Percentiles rank a stretch among this genome's conserved stretches.
Evolutionary conservation across 2,329 filamentous ascomycete genomes (phyloP).

Genomic region (Exophiala phaeomuriformis): DNA sequence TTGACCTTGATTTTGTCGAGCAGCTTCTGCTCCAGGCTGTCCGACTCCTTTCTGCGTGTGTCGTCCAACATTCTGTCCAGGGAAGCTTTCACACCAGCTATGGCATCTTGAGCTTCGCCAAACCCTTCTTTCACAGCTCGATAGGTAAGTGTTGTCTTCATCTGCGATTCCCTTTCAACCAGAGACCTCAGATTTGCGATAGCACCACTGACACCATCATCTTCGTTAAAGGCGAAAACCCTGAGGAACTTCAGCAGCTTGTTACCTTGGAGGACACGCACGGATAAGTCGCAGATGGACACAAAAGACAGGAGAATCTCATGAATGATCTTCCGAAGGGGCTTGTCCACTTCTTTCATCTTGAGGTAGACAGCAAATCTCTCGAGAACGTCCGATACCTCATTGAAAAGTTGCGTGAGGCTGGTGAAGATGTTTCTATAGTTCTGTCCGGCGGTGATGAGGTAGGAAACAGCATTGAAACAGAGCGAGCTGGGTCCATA

Average conservation of each 20-base stretch:
- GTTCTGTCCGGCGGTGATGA: slow-evolving; percentile 28
- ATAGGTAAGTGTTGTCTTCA: slow-evolving; percentile 26
- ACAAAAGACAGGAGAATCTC: slow-evolving; percentile 1
- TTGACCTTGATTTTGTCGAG: background rate
- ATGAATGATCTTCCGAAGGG: background rate
- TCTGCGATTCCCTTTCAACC: slow-evolving; percentile 29
- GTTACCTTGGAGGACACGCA: slow-evolving; percentile 1
- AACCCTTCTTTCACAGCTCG: slow-evolving; percentile 4
- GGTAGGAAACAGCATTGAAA: slow-evolving; percentile 30
- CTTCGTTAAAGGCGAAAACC: slow-evolving; percentile 29
- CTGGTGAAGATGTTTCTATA: slow-evolving; percentile 30
- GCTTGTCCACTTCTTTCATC: slow-evolving; percentile 1
- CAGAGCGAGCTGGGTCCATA: slow-evolving; percentile 29
- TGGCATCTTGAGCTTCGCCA: background rate
- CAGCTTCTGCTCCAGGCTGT: background rate
- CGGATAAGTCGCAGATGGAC: background rate
- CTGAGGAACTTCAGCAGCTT: slow-evolving; percentile 13
- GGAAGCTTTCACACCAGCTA: background rate
- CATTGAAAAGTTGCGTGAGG: slow-evolving; percentile 27
- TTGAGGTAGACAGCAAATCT: slow-evolving; percentile 22
- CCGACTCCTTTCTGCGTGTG: background rate
- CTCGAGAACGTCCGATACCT: slow-evolving; percentile 29
- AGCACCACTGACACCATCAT: slow-evolving; percentile 29
- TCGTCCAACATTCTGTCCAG: background rate
- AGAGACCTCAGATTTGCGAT: slow-evolving; percentile 25